Evolutionary conservation across 2,329 filamentous ascomycete species (phyloP).

Genomic region (Pseudocercospora ulei): DNA sequence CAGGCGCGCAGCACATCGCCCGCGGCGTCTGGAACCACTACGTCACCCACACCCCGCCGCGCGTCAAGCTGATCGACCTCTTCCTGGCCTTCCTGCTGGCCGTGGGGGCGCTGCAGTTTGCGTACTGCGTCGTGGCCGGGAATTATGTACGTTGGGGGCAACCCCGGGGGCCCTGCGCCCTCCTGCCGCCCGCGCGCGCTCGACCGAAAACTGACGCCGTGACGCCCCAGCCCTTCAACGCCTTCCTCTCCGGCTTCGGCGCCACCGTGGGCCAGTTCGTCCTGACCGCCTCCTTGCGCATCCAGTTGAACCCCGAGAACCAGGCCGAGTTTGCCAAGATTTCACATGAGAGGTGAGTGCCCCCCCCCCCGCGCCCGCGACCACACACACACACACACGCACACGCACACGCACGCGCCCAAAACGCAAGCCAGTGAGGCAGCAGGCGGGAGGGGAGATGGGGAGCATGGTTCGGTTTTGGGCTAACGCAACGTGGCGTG

Average conservation of each 20-base stretch:
- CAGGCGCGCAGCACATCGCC: slow-evolving; percentile 50
- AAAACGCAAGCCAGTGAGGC: too few species aligned
- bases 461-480: too few species aligned
- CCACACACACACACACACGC: too few species aligned
- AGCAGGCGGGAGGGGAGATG: too few species aligned
- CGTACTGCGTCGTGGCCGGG: slow-evolving; percentile 82
- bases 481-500: too few species aligned
- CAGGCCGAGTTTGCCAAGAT: slow-evolving; percentile 65
- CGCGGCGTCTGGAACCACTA: slow-evolving; percentile 69
- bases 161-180: too few species aligned
- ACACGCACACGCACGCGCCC: too few species aligned
- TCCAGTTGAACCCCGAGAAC: slow-evolving; percentile 81
- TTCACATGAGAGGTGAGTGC: slow-evolving; percentile 66
- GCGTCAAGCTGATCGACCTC: slow-evolving; percentile 80
- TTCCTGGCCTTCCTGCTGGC: slow-evolving; percentile 82
- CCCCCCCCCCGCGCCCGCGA: too few species aligned
- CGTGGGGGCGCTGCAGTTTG: slow-evolving; percentile 82
- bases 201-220: too few species aligned
- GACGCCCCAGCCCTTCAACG: slow-evolving; percentile 75
- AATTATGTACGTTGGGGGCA: slow-evolving; percentile 90
- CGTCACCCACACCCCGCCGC: slow-evolving; percentile 68
- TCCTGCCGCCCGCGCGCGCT: too few species aligned
- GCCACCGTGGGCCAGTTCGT: slow-evolving; percentile 97
- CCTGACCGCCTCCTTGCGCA: slow-evolving; percentile 77
- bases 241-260: slow-evolving; percentile 89